Evolutionary conservation across 805 yeast genomes (phyloP).

Genomic region (Candida glaebosa): DNA sequence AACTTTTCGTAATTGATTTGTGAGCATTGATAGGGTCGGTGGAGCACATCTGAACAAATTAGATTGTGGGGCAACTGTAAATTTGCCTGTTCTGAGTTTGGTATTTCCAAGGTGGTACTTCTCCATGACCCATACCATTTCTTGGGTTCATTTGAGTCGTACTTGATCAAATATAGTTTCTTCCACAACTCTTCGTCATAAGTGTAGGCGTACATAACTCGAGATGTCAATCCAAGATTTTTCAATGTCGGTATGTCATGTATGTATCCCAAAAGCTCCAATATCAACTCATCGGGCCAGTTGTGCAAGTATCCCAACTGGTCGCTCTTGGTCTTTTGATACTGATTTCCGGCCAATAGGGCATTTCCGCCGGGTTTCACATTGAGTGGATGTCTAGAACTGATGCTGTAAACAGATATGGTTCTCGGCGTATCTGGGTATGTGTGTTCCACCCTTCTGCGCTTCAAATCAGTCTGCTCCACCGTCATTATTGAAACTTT

Average conservation of each 20-base stretch:
- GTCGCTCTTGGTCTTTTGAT: conserved; percentile 14
- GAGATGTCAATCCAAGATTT: conserved; percentile 55
- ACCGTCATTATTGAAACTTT: conserved; percentile 3
- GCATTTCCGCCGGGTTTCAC: conserved; percentile 76
- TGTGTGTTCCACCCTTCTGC: conserved; percentile 2
- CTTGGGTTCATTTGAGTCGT: conserved; percentile 11
- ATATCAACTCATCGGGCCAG: conserved; percentile 63
- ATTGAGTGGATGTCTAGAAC: conserved; percentile 63
- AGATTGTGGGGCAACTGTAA: conserved; percentile 46
- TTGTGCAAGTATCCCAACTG: conserved; percentile 53
- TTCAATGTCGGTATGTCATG: conserved; percentile 46
- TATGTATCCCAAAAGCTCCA: conserved; percentile 50
- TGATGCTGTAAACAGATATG: conserved; percentile 21
- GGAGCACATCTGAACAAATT: conserved; percentile 73
- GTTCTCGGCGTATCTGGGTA: conserved; percentile 12
- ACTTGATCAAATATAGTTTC: conserved; percentile 38
- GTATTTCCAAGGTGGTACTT: conserved; percentile 47
- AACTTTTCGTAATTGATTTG: conserved; percentile 56
- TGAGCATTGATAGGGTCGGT: conserved; percentile 80
- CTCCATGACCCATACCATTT: conserved; percentile 85
- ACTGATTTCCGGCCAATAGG: conserved; percentile 27
- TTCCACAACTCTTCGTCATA: conserved; percentile 85
- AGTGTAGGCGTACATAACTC: conserved; percentile 65
- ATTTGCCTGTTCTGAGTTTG: conserved; percentile 36
- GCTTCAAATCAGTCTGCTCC: conserved; percentile 5